Conservation (phyloP, 2,329 filamentous ascomycete species). For the Epichloe sp. region DNA sequence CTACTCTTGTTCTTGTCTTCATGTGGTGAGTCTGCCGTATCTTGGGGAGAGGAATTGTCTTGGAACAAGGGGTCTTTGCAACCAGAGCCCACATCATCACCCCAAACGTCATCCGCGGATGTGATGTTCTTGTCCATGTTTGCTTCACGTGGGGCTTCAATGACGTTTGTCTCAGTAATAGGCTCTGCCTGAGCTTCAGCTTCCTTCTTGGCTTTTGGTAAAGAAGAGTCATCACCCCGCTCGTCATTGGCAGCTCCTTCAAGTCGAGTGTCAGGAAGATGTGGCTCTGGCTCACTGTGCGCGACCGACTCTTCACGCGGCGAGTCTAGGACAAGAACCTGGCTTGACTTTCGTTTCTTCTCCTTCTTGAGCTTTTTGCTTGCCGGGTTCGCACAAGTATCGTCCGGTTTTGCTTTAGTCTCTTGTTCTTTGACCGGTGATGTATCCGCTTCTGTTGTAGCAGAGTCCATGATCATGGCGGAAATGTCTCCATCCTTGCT, state of each 20-base stretch:
- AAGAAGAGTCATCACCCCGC: slow-evolving; percentile 3
- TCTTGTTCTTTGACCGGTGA: not conserved
- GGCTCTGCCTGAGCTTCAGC: slow-evolving; percentile 1
- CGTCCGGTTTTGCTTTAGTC: slow-evolving; percentile 13
- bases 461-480: not conserved
- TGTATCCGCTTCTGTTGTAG: not conserved
- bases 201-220: slow-evolving; percentile 11
- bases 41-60: not conserved
- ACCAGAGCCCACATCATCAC: not conserved
- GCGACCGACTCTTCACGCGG: not conserved
- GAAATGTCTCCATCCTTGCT: not conserved
- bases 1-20: not conserved
- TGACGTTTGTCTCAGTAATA: not conserved
- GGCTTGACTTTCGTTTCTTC: slow-evolving; percentile 16
- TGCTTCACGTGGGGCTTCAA: not conserved
- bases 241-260: slow-evolving; percentile 4
- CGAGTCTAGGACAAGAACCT: slow-evolving; percentile 4
- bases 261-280: not conserved
- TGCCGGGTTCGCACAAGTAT: not conserved
- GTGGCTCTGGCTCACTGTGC: not conserved
- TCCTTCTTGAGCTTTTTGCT: slow-evolving; percentile 17
- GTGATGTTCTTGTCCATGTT: not conserved
- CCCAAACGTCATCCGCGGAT: not conserved
- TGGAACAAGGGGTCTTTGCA: not conserved
- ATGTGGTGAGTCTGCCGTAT: not conserved